Evolutionary conservation across 2,329 filamentous ascomycete genomes (phyloP).

Genomic region (Chaetomiaceae sp.): DNA sequence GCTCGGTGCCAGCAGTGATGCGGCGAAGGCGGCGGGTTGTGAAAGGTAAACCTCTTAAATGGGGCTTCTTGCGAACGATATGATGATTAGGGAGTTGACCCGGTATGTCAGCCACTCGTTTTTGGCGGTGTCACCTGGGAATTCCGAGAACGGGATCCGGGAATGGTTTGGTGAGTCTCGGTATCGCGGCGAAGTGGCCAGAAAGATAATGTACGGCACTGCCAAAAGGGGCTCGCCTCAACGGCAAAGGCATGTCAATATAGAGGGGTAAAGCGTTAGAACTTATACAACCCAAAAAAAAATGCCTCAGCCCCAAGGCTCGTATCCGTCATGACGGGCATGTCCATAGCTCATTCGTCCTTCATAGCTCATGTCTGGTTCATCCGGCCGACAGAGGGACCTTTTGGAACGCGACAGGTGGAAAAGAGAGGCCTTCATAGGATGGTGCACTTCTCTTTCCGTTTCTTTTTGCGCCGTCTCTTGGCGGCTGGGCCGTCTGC

Average conservation of each 20-base stretch:
- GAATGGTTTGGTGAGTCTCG: no score
- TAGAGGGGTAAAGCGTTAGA: not conserved
- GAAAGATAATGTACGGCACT: not conserved
- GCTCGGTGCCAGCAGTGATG: not conserved
- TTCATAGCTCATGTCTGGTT: slow-evolving; percentile 12
- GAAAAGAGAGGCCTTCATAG: slow-evolving; percentile 13
- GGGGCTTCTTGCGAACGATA: no score
- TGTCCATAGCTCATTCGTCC: slow-evolving; percentile 11
- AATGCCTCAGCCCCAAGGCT: not conserved
- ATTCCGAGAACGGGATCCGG: no score
- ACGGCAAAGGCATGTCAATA: not conserved
- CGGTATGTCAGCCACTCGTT: no score
- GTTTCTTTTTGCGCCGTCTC: slow-evolving; percentile 21
- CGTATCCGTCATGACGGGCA: slow-evolving; percentile 12
- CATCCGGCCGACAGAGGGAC: not conserved
- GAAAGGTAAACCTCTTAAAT: no score
- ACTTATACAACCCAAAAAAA: slow-evolving; percentile 3
- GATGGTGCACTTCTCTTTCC: slow-evolving; percentile 24
- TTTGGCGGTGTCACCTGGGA: no score
- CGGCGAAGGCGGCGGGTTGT: not conserved
- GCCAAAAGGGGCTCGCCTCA: no score
- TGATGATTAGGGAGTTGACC: no score
- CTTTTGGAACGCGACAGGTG: not conserved
- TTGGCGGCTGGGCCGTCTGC: slow-evolving; percentile 33
- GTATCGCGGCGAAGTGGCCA: no score